Evolutionary conservation across 1,139 yeast genomes (phyloP), one percentile per base, ranked within the genome.

Genomic region (Yamadazyma sp.): DNA sequence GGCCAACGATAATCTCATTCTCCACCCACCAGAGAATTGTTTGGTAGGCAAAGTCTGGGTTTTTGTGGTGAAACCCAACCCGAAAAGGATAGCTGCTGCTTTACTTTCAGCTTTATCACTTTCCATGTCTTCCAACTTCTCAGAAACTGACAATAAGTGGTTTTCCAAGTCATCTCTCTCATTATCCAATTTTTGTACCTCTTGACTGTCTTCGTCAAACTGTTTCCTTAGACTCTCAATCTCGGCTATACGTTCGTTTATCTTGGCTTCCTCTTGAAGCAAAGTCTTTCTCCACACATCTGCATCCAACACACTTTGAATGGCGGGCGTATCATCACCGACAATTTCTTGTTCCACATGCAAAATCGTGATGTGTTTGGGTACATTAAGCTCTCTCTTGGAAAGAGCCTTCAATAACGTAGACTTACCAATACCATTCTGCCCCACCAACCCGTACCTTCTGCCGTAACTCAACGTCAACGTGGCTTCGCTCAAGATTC

Each of bases 381-480:
- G 98, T 51, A 92, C 85, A 43, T 88, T 81, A 51, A 92, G 73
- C 61, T 92, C 98, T 77, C 99, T 84, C 61, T 95, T 80, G 0
- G 97, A 84, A 39, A 92, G 71, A 0, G 99, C 99, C 53, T 88
- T 77, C 55, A 92, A 73, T 42, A 92, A 69, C 0, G 98, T 92
- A 31, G 98, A 91, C 61, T 92, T 92, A 83, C 99, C 99, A 54
- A 94, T 89, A 89, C 99, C 99, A 69, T 92, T 92, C 60, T 91
- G 95, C 64, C 99, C 99, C 34, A 92, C 96, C 43, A 92, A 72
- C 79, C 98, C 99, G 53, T 92, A 92, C 62, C 98, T 79, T 64
- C 88, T 88, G 40, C 98, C 98, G 58, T 84, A 83, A 26, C 96
- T 83, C 51, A 92, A 75, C 1, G 96, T 83, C 49, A 92, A 75